Percentiles rank a stretch among this genome's conserved stretches.
These are phyloP conservation scores for Ceratocystis alfenasii DNA, from an alignment of 2,329 filamentous ascomycete genomes.

Conservation along the genomic window DNA sequence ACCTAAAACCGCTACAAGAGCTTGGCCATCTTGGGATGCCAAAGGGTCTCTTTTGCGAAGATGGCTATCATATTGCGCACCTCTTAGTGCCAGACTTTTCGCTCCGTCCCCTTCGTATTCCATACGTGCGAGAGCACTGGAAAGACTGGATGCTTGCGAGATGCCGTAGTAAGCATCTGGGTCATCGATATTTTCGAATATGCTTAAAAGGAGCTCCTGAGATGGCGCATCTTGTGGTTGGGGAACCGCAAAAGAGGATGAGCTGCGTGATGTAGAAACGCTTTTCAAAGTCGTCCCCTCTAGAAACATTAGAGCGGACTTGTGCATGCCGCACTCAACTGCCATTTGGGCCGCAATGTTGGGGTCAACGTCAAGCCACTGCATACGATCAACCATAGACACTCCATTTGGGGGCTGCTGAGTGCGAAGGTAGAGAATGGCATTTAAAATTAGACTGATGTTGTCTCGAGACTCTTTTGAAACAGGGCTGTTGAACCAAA, in stretches of 20 bases:
- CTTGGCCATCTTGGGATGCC: conserved; percentile 49
- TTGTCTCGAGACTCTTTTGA: conserved; percentile 45
- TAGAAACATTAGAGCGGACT: conserved; percentile 70
- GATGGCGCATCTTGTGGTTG: conserved; percentile 29
- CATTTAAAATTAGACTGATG: conserved; percentile 74
- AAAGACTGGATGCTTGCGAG: conserved; percentile 62
- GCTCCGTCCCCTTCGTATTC: conserved; percentile 82
- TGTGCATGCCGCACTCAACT: conserved; percentile 68
- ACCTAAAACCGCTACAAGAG: conserved; percentile 64
- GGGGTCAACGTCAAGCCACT: conserved; percentile 80
- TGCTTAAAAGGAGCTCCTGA: conserved; percentile 56
- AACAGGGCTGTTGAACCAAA: conserved; percentile 33
- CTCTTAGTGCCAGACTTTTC: conserved; percentile 80
- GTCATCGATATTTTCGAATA: conserved; percentile 89
- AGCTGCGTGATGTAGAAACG: conserved; percentile 34
- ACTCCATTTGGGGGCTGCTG: conserved; percentile 62
- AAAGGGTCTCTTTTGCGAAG: conserved; percentile 49
- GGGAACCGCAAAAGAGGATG: conserved; percentile 53
- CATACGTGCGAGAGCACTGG: conserved; percentile 65
- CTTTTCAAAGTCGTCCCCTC: conserved; percentile 43
- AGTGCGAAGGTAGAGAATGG: conserved; percentile 76
- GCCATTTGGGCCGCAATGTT: conserved; percentile 58
- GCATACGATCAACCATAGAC: conserved; percentile 64
- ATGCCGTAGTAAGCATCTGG: conserved; percentile 93
- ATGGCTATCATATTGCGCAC: conserved; percentile 80